Conservation (phyloP, 495 filamentous ascomycete genomes). For the Podospora didyma region DNA sequence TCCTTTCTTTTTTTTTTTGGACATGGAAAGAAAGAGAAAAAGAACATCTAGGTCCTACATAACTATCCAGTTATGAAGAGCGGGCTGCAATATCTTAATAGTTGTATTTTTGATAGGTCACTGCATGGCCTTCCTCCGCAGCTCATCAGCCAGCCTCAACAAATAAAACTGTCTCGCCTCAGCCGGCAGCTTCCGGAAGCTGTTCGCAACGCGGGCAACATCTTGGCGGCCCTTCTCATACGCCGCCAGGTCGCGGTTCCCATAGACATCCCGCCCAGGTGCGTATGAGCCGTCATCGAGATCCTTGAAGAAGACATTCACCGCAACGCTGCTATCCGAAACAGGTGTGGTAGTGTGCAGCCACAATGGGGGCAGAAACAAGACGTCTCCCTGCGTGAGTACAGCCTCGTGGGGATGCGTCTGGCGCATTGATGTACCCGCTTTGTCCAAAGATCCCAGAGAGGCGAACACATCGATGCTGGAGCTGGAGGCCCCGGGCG, state of each 20-base stretch:
- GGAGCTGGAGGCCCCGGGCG: conserved; percentile 76
- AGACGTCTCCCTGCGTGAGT: conserved; percentile 65
- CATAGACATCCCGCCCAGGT: conserved; percentile 77
- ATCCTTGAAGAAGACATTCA: conserved; percentile 83
- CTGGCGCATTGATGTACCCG: conserved; percentile 30
- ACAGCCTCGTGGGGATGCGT: conserved; percentile 65
- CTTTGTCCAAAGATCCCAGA: conserved; percentile 16
- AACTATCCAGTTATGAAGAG: no score
- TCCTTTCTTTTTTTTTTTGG: no score
- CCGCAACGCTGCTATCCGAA: conserved; percentile 62
- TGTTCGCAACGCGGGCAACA: conserved; percentile 60
- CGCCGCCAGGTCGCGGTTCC: conserved; percentile 77
- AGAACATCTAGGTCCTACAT: no score
- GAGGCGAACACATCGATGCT: conserved; percentile 61
- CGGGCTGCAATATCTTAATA: no score
- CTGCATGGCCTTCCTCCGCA: conserved; percentile 31
- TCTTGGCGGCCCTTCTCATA: conserved; percentile 79
- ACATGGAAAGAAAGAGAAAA: no score
- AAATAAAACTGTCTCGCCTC: conserved; percentile 73
- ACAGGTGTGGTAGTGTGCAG: conserved; percentile 70
- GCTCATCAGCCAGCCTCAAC: conserved; percentile 66
- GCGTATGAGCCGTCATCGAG: conserved; percentile 62
- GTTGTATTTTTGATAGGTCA: no score
- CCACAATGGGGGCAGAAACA: conserved; percentile 82
- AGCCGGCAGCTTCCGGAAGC: conserved; percentile 62